Percentiles rank a stretch among this genome's conserved stretches.
Evolutionary conservation across 768 basidiomycete genomes (phyloP).

Genomic region (Podaxis pistillaris): DNA sequence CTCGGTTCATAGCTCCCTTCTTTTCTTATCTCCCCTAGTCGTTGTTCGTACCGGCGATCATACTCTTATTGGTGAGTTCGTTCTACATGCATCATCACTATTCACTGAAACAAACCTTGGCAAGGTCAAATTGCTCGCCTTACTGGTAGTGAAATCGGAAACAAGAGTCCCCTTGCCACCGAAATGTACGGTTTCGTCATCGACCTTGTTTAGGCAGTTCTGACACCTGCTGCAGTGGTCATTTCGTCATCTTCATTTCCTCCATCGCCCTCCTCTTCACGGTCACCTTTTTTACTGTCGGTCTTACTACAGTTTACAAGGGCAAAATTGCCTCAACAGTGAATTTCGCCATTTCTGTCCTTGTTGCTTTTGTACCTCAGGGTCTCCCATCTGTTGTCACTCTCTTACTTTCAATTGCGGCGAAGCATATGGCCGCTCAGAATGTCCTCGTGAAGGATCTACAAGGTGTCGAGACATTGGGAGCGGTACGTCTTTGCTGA

Average conservation of each 20-base stretch:
- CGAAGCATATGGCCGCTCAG: slow-evolving; percentile 70
- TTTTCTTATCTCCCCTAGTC: slow-evolving; percentile 31
- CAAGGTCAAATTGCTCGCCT: slow-evolving; percentile 66
- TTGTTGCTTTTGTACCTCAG: slow-evolving; percentile 62
- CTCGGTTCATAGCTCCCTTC: not conserved
- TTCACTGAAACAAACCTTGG: not conserved
- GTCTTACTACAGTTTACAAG: slow-evolving; percentile 64
- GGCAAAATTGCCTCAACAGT: slow-evolving; percentile 59
- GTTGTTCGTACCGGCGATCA: slow-evolving; percentile 67
- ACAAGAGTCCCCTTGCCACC: slow-evolving; percentile 59
- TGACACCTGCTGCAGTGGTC: slow-evolving; percentile 35
- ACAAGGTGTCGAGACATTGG: slow-evolving; percentile 70
- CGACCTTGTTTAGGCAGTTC: too few species aligned
- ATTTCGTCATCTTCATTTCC: slow-evolving; percentile 63
- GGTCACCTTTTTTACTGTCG: slow-evolving; percentile 62
- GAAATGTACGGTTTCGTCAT: slow-evolving; percentile 52
- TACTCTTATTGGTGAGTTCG: slow-evolving; percentile 54
- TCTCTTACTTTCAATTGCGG: slow-evolving; percentile 63
- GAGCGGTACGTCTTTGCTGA: slow-evolving; percentile 30
- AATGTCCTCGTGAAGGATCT: slow-evolving; percentile 71
- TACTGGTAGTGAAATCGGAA: slow-evolving; percentile 62
- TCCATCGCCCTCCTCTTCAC: slow-evolving; percentile 61
- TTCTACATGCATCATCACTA: not conserved
- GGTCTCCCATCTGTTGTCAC: slow-evolving; percentile 70
- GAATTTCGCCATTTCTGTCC: slow-evolving; percentile 58